These are phyloP conservation scores for Asterochloris sp. DNA, from an alignment of 139 green algal species.

Conservation along the genomic window DNA sequence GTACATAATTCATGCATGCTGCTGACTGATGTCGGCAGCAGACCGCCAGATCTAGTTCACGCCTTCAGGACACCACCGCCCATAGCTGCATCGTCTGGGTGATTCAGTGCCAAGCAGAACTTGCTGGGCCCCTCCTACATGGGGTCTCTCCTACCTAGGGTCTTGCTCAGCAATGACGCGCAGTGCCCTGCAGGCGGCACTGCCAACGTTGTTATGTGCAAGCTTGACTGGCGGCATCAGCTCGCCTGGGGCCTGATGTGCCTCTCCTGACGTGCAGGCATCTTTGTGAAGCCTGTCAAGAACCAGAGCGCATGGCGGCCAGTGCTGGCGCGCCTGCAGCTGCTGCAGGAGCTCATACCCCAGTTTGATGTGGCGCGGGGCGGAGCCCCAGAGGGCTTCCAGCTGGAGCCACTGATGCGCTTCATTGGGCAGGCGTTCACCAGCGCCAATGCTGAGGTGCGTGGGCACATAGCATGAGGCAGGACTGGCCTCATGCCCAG, in stretches of 20 bases:
- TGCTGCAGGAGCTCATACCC: slow-evolving; percentile 63
- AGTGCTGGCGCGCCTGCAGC: slow-evolving; percentile 55
- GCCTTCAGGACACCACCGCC: too few species aligned
- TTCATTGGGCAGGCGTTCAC: slow-evolving; percentile 62
- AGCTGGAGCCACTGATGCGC: slow-evolving; percentile 69
- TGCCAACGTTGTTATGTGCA: too few species aligned
- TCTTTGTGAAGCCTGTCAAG: slow-evolving; percentile 60
- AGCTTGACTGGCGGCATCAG: too few species aligned
- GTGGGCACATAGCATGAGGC: not conserved
- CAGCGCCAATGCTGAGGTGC: slow-evolving; percentile 63
- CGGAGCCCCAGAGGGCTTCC: slow-evolving; percentile 51
- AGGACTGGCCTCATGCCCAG: not conserved
- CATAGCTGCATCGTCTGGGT: too few species aligned
- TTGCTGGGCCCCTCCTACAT: too few species aligned
- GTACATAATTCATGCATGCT: too few species aligned
- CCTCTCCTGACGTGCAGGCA: slow-evolving; percentile 10
- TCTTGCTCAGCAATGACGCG: slow-evolving; percentile 45
- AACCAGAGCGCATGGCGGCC: slow-evolving; percentile 64
- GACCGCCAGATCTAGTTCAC: too few species aligned
- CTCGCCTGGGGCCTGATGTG: not conserved
- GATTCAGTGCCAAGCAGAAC: too few species aligned
- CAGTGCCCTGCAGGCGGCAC: slow-evolving; percentile 34
- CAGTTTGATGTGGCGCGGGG: slow-evolving; percentile 42
- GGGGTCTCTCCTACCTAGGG: too few species aligned
- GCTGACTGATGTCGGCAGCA: too few species aligned